Evolutionary conservation across 164 flowering plant species (phyloP), one percentile per base, ranked within the genome.

Genomic region (Macadamia tetraphylla): DNA sequence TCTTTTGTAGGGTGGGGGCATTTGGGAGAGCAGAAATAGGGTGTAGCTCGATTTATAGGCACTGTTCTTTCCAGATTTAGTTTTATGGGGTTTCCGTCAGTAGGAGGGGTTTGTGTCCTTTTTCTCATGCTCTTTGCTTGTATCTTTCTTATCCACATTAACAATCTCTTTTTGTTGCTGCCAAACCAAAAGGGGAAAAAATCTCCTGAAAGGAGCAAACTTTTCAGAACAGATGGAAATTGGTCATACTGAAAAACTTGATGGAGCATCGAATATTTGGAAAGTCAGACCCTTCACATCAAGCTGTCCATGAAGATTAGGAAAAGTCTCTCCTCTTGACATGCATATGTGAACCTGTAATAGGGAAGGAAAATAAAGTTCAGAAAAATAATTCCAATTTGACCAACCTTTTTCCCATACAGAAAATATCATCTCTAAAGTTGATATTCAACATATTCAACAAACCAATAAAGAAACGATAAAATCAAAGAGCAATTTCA

Each of bases 231-330:
- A 49, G 6, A 65, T 11, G 61, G 52, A 73, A 23, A 18, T 18
- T 64, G 46, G 61, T 82, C 92, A 64, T 86, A 94, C 99, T 60
- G 88, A 82, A 82, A 94, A 94, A 52, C 67, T 51, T 55, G 99
- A 90, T 61, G 99, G 96, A 73, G 98, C 85, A 76, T 89, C 98
- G 68, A 78, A 63, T 78, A 88, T 85, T 71, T 89, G 90, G 71
- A 94, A 94, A 48, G 79, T 76, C 82, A 92, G 70, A 48, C 90
- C 97, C 52, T 89, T 86, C 74, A 88, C 91, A 63, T 94, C 97
- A 75, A 94, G 97, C 78, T 90, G 98, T 58, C 99, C 98, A 80
- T 92, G 91, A 76, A 94, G 82, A 81, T 90, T 94, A 32, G 99
- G 99, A 80, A 94, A 94, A n/a, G 75, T 79, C 72, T 94, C 99